Conservation (phyloP, 176 grass and related monocot genomes). For the Lolium multiflorum region DNA sequence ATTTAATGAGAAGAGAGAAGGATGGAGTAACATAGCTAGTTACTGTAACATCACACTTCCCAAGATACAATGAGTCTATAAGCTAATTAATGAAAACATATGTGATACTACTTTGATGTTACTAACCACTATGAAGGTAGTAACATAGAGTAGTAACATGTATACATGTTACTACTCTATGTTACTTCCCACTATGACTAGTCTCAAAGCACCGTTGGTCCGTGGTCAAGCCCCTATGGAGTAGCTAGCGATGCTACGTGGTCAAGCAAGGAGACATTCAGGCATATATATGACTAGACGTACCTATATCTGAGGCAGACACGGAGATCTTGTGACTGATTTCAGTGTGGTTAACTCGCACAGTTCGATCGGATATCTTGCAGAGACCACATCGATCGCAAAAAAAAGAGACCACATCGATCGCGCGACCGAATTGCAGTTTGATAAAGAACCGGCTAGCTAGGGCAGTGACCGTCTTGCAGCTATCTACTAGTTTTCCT, state of each 20-base stretch:
- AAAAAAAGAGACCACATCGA: not conserved
- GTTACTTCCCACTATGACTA: no score
- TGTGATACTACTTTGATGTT: no score
- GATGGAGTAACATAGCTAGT: no score
- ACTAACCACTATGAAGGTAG: no score
- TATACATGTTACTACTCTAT: no score
- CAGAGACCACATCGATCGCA: no score
- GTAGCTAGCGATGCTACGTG: no score
- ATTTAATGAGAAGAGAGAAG: no score
- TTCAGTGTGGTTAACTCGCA: not conserved
- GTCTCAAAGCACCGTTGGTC: not conserved
- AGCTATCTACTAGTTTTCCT: not conserved
- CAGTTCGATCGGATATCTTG: not conserved
- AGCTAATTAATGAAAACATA: no score
- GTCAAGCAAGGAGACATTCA: not conserved
- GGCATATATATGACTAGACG: not conserved
- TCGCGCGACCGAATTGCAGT: not conserved
- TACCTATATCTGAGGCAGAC: not conserved
- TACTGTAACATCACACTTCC: no score
- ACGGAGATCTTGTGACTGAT: not conserved
- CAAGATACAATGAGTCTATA: no score
- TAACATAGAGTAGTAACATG: no score
- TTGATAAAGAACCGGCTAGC: not conserved
- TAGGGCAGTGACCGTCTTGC: not conserved
- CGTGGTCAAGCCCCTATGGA: not conserved